Base-by-base conservation (phyloP, 495 filamentous ascomycete genomes). In the Penicillium bovifimosum region DNA sequence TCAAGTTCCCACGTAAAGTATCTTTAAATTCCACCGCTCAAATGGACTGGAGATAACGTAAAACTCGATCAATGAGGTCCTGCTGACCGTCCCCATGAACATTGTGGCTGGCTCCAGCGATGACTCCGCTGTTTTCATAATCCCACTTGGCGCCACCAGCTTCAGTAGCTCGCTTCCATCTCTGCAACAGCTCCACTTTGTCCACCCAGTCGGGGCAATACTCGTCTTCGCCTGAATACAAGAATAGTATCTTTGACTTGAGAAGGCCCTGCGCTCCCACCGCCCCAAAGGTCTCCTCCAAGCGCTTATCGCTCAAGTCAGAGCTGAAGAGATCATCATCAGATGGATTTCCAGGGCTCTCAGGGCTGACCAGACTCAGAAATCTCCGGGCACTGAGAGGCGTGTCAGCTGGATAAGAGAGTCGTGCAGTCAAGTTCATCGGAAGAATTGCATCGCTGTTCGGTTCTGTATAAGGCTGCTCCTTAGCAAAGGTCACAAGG, bases 251-350 rank as follows among this genome's bases (percentile, higher is more conserved):
- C 40, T 66, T 70, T 2, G 59, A 57, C 55, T 82, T 70, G 34
- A 91, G 46, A 9, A 83, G 76, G 27, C 76, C 80, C 31, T 74
- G 58, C 46, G 76, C 54, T 24, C 75, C 74, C 35, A 87, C 68
- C 47, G 44, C 64, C 1, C 88, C 88, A 78, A 93, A 96, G 24
- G 78, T 87, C 38, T 69, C 59, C 39, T 53, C 46, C 38, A 91
- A 66, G 47, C 76, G 66, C 42, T 79, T 67, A 41, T 88, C 84
- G 0, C 66, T 63, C 40, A 95, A 70, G 65, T 92, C 88, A 6
- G 86, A 86, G 52, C 85, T 88, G 71, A 96, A 98, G 55, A 87
- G 86, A 66, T 97, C 93, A 68, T 98, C 92, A 41, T 85, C 84
- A 10, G 88, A 86, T 5, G 73, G 76, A 27, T 66, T 53, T 67